phyloP scores from a whole-genome alignment of 176 grass and related monocot genomes.

The Aegilops sharonensis region DNA sequence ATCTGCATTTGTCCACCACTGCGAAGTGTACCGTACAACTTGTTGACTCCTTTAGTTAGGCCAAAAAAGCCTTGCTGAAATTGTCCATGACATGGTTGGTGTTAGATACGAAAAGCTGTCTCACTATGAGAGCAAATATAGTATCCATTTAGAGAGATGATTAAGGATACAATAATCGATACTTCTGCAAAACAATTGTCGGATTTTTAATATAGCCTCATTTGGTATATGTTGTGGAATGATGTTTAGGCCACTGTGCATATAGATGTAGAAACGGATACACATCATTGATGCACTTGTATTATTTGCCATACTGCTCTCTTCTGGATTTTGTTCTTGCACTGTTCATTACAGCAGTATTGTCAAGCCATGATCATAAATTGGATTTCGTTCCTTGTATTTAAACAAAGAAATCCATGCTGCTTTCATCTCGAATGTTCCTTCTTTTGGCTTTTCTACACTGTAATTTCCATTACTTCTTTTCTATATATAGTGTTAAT shows the following conservation, averaged over 20 bases:
- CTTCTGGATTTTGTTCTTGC: background rate
- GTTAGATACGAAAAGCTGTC: background rate
- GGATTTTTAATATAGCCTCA: background rate
- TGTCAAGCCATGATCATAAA: background rate
- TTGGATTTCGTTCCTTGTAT: background rate
- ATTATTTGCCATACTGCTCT: constrained; percentile 11
- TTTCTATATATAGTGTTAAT: background rate
- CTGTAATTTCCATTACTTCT: background rate
- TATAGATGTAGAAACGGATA: background rate
- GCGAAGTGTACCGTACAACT: background rate
- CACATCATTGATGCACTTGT: background rate
- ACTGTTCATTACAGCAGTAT: background rate
- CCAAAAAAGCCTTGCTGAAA: background rate
- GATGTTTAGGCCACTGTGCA: background rate
- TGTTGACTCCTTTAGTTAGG: constrained; percentile 4
- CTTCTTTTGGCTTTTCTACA: background rate
- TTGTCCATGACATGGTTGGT: constrained; percentile 4
- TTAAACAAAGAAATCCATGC: background rate
- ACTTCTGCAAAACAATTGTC: background rate
- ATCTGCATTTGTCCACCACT: background rate
- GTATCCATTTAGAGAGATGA: background rate
- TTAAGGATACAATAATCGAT: background rate
- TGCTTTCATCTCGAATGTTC: background rate
- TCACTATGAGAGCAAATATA: background rate
- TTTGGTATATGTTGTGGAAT: background rate